Evolutionary conservation across 2,329 filamentous ascomycete genomes (phyloP).

Genomic region (Fusarium nematophilum): DNA sequence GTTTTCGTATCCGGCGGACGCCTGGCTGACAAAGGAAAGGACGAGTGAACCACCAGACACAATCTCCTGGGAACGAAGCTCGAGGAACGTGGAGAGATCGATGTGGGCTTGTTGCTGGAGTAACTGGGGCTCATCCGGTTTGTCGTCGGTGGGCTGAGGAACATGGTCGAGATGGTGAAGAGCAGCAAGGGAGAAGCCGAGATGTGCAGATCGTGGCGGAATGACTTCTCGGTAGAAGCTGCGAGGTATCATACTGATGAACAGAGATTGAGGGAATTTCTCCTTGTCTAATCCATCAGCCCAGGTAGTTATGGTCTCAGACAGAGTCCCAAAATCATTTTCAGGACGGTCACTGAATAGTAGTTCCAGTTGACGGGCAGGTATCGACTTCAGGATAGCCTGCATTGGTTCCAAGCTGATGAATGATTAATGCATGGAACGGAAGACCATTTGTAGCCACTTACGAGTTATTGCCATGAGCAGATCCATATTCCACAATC

Average conservation of each 20-base stretch:
- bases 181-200: not conserved
- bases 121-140: not conserved
- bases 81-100: not conserved
- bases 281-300: not conserved
- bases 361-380: not conserved
- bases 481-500: not conserved
- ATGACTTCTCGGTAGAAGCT: not conserved
- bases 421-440: not conserved
- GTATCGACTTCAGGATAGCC: not conserved
- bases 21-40: not conserved
- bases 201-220: not conserved
- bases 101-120: not conserved
- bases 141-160: not conserved
- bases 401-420: not conserved
- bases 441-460: not conserved
- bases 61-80: not conserved
- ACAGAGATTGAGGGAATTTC: not conserved
- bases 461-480: not conserved
- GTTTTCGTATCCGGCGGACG: not conserved
- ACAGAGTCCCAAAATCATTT: not conserved
- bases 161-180: not conserved
- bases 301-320: not conserved
- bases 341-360: not conserved
- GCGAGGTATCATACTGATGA: not conserved
- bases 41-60: not conserved